These are phyloP conservation scores for Capsella bursapastoris DNA, from an alignment of 345 rosid genomes.

Conservation along the genomic window DNA sequence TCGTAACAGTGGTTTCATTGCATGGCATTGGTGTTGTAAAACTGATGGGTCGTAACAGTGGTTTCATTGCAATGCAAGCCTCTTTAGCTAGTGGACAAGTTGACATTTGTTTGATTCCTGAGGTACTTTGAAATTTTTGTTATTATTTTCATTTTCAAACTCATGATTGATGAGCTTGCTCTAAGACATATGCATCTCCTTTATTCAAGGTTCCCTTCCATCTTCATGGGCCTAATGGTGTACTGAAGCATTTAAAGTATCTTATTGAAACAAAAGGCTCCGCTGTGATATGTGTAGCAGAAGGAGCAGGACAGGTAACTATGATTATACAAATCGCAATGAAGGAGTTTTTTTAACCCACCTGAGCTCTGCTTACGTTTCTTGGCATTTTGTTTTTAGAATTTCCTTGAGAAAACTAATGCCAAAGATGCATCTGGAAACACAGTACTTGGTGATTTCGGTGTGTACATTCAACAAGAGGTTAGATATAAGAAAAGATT, in stretches of 20 bases:
- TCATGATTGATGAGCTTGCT: slow-evolving; percentile 10
- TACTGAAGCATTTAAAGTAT: slow-evolving; percentile 83
- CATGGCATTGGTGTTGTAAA: slow-evolving; percentile 93
- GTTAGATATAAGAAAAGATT: slow-evolving; percentile 49
- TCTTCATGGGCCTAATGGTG: slow-evolving; percentile 92
- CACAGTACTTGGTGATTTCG: slow-evolving; percentile 78
- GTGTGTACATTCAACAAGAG: slow-evolving; percentile 96
- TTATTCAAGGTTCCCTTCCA: slow-evolving; percentile 72
- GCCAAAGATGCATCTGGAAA: slow-evolving; percentile 98
- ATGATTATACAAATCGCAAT: neutral
- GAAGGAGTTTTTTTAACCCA: too few species aligned
- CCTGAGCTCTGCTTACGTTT: neutral
- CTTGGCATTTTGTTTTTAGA: slow-evolving; percentile 55
- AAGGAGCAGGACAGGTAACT: slow-evolving; percentile 98
- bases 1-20: slow-evolving; percentile 95
- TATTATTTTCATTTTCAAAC: neutral
- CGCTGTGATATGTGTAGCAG: slow-evolving; percentile 95
- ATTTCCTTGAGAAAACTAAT: slow-evolving; percentile 76
- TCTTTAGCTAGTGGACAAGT: slow-evolving; percentile 98
- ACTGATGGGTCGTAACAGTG: slow-evolving; percentile 99
- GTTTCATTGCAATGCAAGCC: slow-evolving; percentile 98
- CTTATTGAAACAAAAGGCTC: slow-evolving; percentile 96
- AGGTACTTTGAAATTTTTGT: slow-evolving; percentile 53
- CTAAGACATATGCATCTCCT: slow-evolving; percentile 24
- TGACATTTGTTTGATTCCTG: slow-evolving; percentile 96